Evolutionary conservation across 2,329 filamentous ascomycete species (phyloP), one percentile per base, ranked within the genome.

Genomic region (Sarocladium strictum): DNA sequence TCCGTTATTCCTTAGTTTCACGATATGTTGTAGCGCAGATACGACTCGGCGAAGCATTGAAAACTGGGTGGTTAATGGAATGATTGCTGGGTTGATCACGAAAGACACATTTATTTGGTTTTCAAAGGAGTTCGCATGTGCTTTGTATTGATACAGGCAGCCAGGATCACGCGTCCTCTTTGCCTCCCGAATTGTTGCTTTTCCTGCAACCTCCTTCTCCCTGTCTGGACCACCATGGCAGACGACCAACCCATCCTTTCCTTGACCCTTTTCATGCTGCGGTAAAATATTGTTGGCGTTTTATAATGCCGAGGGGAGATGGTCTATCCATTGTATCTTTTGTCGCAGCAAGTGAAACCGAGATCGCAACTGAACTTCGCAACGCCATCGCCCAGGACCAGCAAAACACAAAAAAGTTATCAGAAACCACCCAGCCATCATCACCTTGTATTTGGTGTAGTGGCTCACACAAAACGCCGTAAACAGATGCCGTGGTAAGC

Each of bases 281-380:
- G 35, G 41, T 56, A 27, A 35, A 21, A 50, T 53, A n/a, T 38
- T 58, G 57, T 58, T 54, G 56, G 55, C 49, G 60, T 63, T 65
- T 66, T 60, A 62, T 62, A 53, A 69, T 73, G 68, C 67, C 69
- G 72, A 78, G 76, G 75, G 72, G 76, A 76, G 76, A 74, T 75
- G 67, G 67, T 77, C 72, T 77, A 76, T 72, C 59, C 63, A 60
- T 50, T 53, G 45, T 3, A 55, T 21, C 33, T 47, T 54, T 54
- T 50, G 37, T 21, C 2, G 21, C 19, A 38, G 19, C 15, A 24
- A 15, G 10, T 29, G 15, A 53, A 53, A 40, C 27, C 35, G 19
- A 53, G 24, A 24, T 26, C 26, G 50, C n/a, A 33, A 10, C 14
- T 32, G 27, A 19, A n/a, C 5, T 35, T 26, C 29, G 27, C 43